Evolutionary conservation across 2,329 filamentous ascomycete species (phyloP).

Genomic region (Graphilbum fragrans): DNA sequence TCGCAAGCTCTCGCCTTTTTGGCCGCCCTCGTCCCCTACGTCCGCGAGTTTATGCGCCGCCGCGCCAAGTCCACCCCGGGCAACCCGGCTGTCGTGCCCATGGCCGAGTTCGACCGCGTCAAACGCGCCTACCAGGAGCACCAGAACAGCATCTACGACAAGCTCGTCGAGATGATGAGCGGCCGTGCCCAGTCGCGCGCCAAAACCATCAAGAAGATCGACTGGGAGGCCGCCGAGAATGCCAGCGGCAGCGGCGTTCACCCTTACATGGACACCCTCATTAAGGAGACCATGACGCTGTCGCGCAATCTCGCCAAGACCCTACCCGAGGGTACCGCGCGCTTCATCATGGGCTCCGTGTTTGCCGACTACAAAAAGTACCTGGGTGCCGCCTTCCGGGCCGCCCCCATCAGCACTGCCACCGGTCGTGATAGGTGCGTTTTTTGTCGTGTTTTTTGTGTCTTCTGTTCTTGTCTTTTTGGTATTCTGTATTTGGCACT

Average conservation of each 20-base stretch:
- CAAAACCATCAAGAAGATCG: conserved; percentile 55
- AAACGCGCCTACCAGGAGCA: conserved; percentile 78
- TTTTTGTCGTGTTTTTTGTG: background rate
- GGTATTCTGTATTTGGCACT: too few relatives aligned
- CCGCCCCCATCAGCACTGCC: conserved; percentile 52
- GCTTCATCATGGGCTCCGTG: conserved; percentile 76
- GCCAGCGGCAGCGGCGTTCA: conserved; percentile 31
- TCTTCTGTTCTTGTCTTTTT: background rate
- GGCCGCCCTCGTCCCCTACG: conserved; percentile 74
- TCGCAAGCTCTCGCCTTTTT: conserved; percentile 84
- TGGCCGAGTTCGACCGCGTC: conserved; percentile 82
- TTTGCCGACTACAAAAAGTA: conserved; percentile 73
- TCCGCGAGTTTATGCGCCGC: conserved; percentile 81
- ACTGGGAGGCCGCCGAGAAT: conserved; percentile 48
- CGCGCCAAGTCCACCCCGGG: conserved; percentile 44
- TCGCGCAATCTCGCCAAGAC: conserved; percentile 77
- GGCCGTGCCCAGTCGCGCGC: conserved; percentile 63
- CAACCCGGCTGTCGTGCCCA: conserved; percentile 23
- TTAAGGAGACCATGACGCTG: conserved; percentile 74
- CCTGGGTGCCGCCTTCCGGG: conserved; percentile 58
- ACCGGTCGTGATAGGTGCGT: conserved; percentile 60
- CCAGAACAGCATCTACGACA: conserved; percentile 82
- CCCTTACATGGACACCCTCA: conserved; percentile 74
- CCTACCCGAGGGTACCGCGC: conserved; percentile 62
- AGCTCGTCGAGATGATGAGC: conserved; percentile 86